phyloP scores from a whole-genome alignment of 2,329 filamentous ascomycete genomes.

The Colletotrichum plurivorum region DNA sequence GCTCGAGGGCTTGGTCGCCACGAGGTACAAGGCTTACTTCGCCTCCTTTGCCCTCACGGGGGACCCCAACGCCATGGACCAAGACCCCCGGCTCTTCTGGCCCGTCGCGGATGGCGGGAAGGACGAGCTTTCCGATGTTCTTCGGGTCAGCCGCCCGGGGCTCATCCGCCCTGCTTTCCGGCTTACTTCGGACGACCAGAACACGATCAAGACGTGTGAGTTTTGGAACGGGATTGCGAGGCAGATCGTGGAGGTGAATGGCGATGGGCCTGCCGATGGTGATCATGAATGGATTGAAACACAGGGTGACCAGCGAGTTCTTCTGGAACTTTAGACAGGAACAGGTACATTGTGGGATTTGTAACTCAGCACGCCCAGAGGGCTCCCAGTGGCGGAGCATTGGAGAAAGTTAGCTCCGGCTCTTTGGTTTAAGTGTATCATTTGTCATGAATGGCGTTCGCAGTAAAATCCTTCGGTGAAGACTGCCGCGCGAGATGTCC shows the following conservation, averaged over 20 bases:
- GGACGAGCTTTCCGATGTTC: slow-evolving; percentile 47
- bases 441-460: no score
- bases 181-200: slow-evolving; percentile 48
- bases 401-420: no score
- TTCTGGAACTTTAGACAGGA: neutral
- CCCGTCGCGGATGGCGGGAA: slow-evolving; percentile 42
- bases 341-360: no score
- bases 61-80: slow-evolving; percentile 54
- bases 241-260: neutral
- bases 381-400: no score
- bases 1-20: slow-evolving; percentile 47
- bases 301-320: neutral
- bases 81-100: slow-evolving; percentile 38
- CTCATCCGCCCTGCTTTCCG: slow-evolving; percentile 47
- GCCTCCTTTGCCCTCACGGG: slow-evolving; percentile 56
- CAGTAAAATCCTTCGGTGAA: no score
- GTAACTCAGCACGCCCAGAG: no score
- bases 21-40: slow-evolving; percentile 53
- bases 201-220: slow-evolving; percentile 47
- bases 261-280: neutral
- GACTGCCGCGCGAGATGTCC: no score
- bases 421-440: no score
- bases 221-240: slow-evolving; percentile 48
- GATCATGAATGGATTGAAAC: neutral
- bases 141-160: slow-evolving; percentile 48